Percentiles rank a stretch among this genome's conserved stretches.
Conservation (phyloP, 768 basidiomycete species). For the Cubamyces sp. region DNA sequence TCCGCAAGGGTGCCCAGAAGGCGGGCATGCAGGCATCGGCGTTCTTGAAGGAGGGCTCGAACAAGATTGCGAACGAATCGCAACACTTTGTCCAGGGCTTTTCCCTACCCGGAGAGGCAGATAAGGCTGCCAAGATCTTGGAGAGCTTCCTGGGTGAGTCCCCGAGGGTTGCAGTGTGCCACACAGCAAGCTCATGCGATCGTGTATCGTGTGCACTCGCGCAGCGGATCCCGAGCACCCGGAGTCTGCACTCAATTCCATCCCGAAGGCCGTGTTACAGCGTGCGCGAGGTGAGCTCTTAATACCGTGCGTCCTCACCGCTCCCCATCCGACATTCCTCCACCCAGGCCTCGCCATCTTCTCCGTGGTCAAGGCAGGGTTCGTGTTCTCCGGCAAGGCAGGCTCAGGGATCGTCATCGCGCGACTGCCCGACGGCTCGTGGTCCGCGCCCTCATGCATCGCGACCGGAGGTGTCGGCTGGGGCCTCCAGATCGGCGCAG, state of each 20-base stretch:
- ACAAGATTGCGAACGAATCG: conserved; percentile 73
- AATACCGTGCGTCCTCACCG: conserved; percentile 1
- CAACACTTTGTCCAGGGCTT: conserved; percentile 84
- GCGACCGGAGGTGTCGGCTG: conserved; percentile 94
- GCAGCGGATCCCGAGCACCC: conserved; percentile 87
- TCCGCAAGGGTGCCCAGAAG: conserved; percentile 78
- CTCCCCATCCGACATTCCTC: neutral
- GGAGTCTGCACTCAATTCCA: conserved; percentile 88
- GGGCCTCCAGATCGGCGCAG: conserved; percentile 95
- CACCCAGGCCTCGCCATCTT: conserved; percentile 86
- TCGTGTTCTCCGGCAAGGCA: conserved; percentile 93
- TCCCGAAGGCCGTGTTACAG: conserved; percentile 91
- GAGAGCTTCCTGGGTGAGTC: conserved; percentile 82
- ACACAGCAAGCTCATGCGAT: neutral
- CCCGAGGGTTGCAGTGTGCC: neutral
- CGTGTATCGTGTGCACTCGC: neutral
- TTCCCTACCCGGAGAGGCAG: conserved; percentile 88
- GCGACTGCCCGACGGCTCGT: conserved; percentile 91
- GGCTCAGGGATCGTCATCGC: conserved; percentile 94
- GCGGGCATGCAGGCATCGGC: conserved; percentile 81
- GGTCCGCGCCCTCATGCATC: conserved; percentile 97
- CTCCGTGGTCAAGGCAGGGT: conserved; percentile 91
- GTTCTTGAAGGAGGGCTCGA: conserved; percentile 67
- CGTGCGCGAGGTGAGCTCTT: conserved; percentile 73
- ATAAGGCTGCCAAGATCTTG: conserved; percentile 92